Evolutionary conservation across 352 stramenopile species (phyloP), one percentile per base, ranked within the genome.

Genomic region (Phytophthora ohioensis): DNA sequence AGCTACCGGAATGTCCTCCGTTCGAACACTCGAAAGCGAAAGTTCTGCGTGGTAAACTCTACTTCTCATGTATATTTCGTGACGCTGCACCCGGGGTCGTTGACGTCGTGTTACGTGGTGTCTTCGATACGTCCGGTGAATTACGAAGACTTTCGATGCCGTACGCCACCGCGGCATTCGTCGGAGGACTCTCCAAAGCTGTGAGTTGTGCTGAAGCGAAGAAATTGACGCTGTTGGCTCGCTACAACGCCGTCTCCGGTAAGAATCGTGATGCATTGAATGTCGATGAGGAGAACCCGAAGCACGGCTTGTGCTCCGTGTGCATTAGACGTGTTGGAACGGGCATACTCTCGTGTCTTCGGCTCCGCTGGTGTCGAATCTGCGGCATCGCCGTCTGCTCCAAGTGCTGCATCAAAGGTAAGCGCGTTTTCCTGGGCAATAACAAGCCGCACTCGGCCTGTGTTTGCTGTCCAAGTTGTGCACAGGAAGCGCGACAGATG

Each of bases 331-430:
- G 57, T 2, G 69, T 64, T 39, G 56, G 69, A 17, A 69, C 66
- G 13, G 48, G 57, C 3, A 13, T 68, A 9, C 57, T 76, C 31
- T 68, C 69, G 21, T 64, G 45, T 21, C 36, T 67, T 11, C 45
- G 73, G 21, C 64, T 71, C 11, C 56, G 57, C 1, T 55, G 61
- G 43, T 89, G 81, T 46, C 59, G 68, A 13, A 61, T 87, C 34
- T 89, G 81, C 45, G 69, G 72, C 21, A 58, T 66, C 5, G 47
- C 71, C 3, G 64, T 87, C 5, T 86, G 79, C 46, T 64, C 67
- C 13, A 74, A 80, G 61, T 89, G 81, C 66, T 69, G 75, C 30
- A 63, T 81, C 5, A 90, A 85, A 42, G 82, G 57, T 31, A 61
- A 84, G 38, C 58, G 64, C 27, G 66, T 82, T 7, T 81, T 90